Base-by-base conservation (phyloP, 1,284 basidiomycete genomes). In the Trichosporon ovoides region DNA sequence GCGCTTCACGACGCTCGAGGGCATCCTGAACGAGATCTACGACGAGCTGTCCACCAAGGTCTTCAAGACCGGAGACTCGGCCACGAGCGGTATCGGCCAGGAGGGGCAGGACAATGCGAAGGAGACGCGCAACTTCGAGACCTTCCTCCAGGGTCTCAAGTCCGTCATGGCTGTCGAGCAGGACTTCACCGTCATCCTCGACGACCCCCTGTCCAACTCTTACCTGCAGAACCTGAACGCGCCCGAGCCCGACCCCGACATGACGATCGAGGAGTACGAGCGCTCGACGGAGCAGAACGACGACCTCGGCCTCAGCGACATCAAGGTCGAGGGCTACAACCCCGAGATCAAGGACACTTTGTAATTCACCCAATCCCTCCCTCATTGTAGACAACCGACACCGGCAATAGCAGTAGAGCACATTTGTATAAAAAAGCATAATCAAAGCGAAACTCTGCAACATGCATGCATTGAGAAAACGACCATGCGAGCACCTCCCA, bases 1-100 rank as follows among this genome's bases (percentile, higher is more conserved):
- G n/a, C 84, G 96, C 12, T 99, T 98, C 80, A 98, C 96, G 0
- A 98, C 96, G 1, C 81, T 98, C 22, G 96, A 98, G 77, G 96
- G 96, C 35, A 86, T 99, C 58, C 80, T 98, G 46, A 85, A 90
- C 64, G 96, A 98, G 73, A 85, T 98, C 16, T 94, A 95, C 79
- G 94, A 96, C 66, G 95, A 99, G 75, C 83, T 99, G 10, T 87
- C 87, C 20, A 87, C 89, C 65, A 97, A 96, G 70, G 86, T 89
- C n/a, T 87, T 95, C 70, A 82, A 86, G 14, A 79, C 81, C 1
- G 75, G 75, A 28, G 71, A 67, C 61, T 71, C 74, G 18, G 46
- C 67, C 7, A 65, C 60, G 19, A 61, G 63, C 16, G 76, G 70
- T 50, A 60, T 72, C 34, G 74, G 72, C 20, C 71, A 75, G 59